Base-by-base conservation (phyloP, 169 alveolate genomes). In the Plasmodium sp. region DNA sequence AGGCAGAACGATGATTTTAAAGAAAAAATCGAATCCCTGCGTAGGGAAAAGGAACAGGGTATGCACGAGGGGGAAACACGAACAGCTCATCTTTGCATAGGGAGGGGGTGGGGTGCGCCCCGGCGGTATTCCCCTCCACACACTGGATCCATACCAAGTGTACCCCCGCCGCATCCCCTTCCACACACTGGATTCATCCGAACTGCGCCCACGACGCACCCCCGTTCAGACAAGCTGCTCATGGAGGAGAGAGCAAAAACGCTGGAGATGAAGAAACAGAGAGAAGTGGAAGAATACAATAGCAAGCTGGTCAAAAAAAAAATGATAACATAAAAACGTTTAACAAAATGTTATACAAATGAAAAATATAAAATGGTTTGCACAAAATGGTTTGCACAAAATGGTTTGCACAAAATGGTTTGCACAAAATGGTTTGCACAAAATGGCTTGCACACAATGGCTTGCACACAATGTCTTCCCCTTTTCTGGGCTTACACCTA, bases 1-100 rank as follows among this genome's bases (percentile, higher is more conserved):
- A 88, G 62, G 22, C 94, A 88, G 34, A 88, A 88, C 36, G 90
- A 79, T 14, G 90, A 88, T 18, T 88, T 79, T 79, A 77, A 41
- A 80, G 58, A 80, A 79, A 79, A 88, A 80, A 88, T 88, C 16
- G 94, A 88, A 51, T 62, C 39, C 43, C 56, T 88, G 31, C 81
- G 71, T 34, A 77, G 27, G 90, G 94, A 88, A 58, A 88, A 58
- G 22, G 90, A 88, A 27, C 77, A 74, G 71, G 94, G 94, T 88
- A 58, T 67, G 48, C 48, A 7, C 74, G 27, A 14, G 22, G 43
- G 16, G 36, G 41, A 74, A 14, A 14, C 77, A 67, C 39, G 5
- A 27, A 27, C 7, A 67, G 62, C 62, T 14, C 5, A 51, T 51
- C 62, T 1, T 3, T 51, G 7, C 6, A 16, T 51, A 16, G 62